A percentile compares a stretch with the other conserved stretches of the same genome.
These are phyloP conservation scores for Euphrasia confusa DNA, from an alignment of 257 asterid genomes.

Conservation along the genomic window DNA sequence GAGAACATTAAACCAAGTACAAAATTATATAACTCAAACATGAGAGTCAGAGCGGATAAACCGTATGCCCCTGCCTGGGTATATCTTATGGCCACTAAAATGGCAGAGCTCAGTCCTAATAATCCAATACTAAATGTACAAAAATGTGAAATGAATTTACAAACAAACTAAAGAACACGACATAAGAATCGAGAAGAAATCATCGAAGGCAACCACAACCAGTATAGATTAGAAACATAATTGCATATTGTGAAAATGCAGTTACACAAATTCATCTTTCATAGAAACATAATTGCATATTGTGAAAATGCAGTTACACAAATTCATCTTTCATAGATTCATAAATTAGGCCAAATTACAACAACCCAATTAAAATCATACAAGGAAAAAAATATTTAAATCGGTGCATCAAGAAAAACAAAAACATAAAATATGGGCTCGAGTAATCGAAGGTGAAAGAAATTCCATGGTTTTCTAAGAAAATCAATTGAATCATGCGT, in stretches of 20 bases:
- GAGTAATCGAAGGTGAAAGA: no score
- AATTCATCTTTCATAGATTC: no score
- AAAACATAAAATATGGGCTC: no score
- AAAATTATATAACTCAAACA: slow-evolving; percentile 27
- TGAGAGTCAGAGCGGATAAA: slow-evolving; percentile 71
- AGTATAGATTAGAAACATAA: neutral
- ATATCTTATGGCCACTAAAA: slow-evolving; percentile 76
- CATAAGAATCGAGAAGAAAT: neutral
- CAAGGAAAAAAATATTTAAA: no score
- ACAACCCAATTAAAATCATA: neutral
- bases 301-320: no score
- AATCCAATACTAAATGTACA: slow-evolving; percentile 5
- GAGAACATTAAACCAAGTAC: neutral
- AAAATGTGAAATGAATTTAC: neutral
- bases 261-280: no score
- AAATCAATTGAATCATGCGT: neutral
- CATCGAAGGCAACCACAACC: neutral
- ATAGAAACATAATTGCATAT: no score
- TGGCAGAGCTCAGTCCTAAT: slow-evolving; percentile 79
- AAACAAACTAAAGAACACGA: neutral
- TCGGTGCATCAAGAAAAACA: no score
- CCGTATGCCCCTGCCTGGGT: slow-evolving; percentile 79
- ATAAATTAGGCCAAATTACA: neutral
- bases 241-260: no score
- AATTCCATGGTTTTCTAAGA: no score